A percentile compares a stretch with the other conserved stretches of the same genome.
phyloP scores from a whole-genome alignment of 2,329 filamentous ascomycete species.

The Tolypocladium tropicale region DNA sequence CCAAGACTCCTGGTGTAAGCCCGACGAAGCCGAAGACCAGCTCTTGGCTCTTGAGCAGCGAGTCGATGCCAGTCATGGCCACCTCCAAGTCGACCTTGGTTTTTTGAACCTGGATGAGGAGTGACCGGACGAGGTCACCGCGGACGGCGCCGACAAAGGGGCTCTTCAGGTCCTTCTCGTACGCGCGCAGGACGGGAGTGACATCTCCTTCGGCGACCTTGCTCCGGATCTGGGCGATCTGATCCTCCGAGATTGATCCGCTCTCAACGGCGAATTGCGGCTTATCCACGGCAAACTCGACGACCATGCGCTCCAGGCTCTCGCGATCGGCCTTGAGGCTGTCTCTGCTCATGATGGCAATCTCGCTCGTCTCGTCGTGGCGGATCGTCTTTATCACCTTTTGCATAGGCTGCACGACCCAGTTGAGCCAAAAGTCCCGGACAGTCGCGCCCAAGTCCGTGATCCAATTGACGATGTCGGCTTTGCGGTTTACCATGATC shows the following conservation, averaged over 20 bases:
- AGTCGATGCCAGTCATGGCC: constrained; percentile 90
- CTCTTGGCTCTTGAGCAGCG: constrained; percentile 89
- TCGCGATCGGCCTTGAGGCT: constrained; percentile 84
- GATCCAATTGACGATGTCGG: constrained; percentile 73
- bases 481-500: constrained; percentile 62
- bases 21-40: constrained; percentile 97
- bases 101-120: constrained; percentile 96
- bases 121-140: constrained; percentile 79
- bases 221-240: constrained; percentile 63
- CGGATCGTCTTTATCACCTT: constrained; percentile 86
- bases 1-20: constrained; percentile 83
- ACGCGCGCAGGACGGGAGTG: constrained; percentile 82
- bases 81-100: constrained; percentile 98
- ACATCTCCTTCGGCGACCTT: constrained; percentile 88
- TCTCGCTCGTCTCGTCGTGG: constrained; percentile 84
- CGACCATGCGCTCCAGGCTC: constrained; percentile 93
- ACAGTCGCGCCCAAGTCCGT: constrained; percentile 67
- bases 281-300: constrained; percentile 86
- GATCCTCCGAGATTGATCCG: constrained; percentile 48
- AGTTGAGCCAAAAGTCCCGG: constrained; percentile 90
- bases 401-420: constrained; percentile 77
- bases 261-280: constrained; percentile 47
- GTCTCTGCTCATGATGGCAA: constrained; percentile 91
- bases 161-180: constrained; percentile 75
- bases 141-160: constrained; percentile 75